Evolutionary conservation across 176 grass and related monocot genomes (phyloP), one percentile per base, ranked within the genome.

Genomic region (Oryza meridionalis): DNA sequence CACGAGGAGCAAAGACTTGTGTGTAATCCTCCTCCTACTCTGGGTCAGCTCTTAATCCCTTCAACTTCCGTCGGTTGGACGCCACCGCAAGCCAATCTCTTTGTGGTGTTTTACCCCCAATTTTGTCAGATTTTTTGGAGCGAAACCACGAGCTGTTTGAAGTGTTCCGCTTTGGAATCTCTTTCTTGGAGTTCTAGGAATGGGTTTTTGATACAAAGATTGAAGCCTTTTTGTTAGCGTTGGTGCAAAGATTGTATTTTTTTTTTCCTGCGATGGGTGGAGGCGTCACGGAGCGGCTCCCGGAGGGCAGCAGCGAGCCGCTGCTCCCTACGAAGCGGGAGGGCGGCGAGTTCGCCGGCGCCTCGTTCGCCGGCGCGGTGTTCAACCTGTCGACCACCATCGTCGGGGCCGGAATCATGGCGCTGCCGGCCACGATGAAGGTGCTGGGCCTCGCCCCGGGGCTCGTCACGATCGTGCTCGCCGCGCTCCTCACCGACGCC

Each of bases 341-440:
- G 11, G 75, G 0, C 38, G 9, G 9, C 42, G 42, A 98, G 67
- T 98, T 98, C 82, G 65, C 90, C 72, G 92, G 92, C 35, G 92
- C 96, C 44, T 95, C 92, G 25, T 98, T 95, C 35, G 76, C 90
- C 7, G 89, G 96, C 11, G 91, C 96, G 58, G 96, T 98, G 29
- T 98, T 98, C 77, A 98, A 98, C 82, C 96, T 98, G 11, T 93
- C 96, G 2, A 98, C 93, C n/a, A 98, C 96, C 50, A 90, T 98
- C 51, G 96, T 98, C 14, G 96, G 96, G 32, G 96, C 96, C 0
- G 96, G 96, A n/a, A 98, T 98, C 87, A 95, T 98, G 96, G 91
- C 96, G 55, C 85, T 98, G 19, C 96, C 93, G 12, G 96, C 93
- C 65, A 95, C 96, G 45, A 98, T 98, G 96, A 98, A 93, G 79